Base-by-base conservation (phyloP, 225 moss, liverwort and hornwort genomes). In the Anthoceros angustus region DNA sequence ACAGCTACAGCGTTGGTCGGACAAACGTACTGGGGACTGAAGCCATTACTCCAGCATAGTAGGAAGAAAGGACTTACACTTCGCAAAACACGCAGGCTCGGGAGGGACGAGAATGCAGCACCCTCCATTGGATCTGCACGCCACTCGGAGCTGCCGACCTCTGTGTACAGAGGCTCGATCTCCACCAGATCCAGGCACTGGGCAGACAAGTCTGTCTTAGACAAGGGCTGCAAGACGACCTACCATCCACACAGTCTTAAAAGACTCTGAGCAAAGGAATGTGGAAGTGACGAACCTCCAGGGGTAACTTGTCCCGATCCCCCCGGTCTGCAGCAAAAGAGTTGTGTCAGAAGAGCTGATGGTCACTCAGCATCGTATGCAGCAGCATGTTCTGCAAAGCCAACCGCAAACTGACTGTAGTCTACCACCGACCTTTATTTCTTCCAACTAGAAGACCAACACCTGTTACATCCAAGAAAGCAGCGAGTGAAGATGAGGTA, bases 171-270 rank as follows among this genome's bases (percentile, higher is more conserved):
- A 69, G 87, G 85, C 74, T 87, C 87, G 42, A 87, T 73, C 75
- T 87, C 87, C 75, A 87, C 87, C 64, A 87, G 80, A 48, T 78
- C 80, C 78, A 87, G 77, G 74, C 85, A 80, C 87, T 87, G 85
- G 69, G 62, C 45, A 46, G 20, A 63, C 23, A 68, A 68, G 16
- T 14, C 12, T 10, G 8, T 11, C 18, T 23, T 24, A 46, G 24
- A 48, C 15, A 2, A 45, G 12, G 10, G 7, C 26, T 48, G 40
- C 64, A 61, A 25, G 12, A 5, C 18, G 14, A 12, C 23, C 40
- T 9, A 10, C 42, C 60, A 32, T 39, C 9, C 49, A 25, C 32
- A 7, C 8, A 41, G 16, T 5, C 67, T 41, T 50, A 72, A 64
- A 38, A 24, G 5, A 24, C 21, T 23, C 23, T n/a, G 49, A 62